Base-by-base conservation (phyloP, 352 stramenopile genomes). In the Globisporangium spiculum region DNA sequence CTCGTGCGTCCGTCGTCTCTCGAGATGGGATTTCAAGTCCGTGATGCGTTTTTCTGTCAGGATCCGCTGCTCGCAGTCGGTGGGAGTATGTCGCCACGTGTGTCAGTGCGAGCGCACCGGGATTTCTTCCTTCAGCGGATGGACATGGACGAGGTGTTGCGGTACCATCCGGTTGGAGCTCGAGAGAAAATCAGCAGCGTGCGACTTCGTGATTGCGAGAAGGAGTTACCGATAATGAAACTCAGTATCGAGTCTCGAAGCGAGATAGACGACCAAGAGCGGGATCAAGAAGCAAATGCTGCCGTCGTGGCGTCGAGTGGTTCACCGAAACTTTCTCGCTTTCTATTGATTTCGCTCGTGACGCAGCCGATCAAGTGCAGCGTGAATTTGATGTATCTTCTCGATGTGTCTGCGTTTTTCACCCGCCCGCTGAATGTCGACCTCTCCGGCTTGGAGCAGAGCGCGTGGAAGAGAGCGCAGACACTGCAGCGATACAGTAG, bases 321-420 rank as follows among this genome's bases (percentile, higher is more conserved):
- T n/a, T 44, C 59, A 1, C 53, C 60, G n/a, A 62, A 41, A 26
- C 24, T 67, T 22, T 67, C 69, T 12, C 71, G 78, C 26, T 58
- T 83, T 26, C 72, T 96, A 9, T 63, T 75, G 4, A 68, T 96
- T 12, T 90, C 77, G 18, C 77, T 96, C 4, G 81, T 94, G 53
- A 90, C 86, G 7, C 88, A 96, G 68, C 82, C 86, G 1, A 88
- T 96, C 65, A 91, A 90, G 69, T 92, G 82, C 67, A 85, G 89
- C 59, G 77, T 93, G 16, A 90, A 92, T 56, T 50, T 93, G 58
- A 84, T 88, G 60, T 91, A 91, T 62, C 67, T 94, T 53, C 77
- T 96, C 5, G 70, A 82, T 54, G 74, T 94, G 0, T 70, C 84
- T 20, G 69, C 79, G 18, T 89, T 94, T 20, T 94, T 96, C 64